Percentiles rank a stretch among this genome's conserved stretches.
Conservation (phyloP, 345 rosid species). For the Corchorus capsularis region DNA sequence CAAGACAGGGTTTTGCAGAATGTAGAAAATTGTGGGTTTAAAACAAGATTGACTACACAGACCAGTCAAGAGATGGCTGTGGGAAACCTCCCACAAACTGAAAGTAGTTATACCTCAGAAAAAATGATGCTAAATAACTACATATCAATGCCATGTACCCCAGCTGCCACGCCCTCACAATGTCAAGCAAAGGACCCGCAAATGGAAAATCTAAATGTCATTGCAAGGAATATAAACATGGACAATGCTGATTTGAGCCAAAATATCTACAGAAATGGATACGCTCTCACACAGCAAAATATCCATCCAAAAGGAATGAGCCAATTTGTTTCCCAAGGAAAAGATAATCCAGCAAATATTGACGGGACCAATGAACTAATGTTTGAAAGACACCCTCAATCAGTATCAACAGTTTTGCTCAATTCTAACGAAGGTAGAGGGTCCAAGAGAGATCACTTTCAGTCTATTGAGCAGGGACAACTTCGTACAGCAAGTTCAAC, state of each 20-base stretch:
- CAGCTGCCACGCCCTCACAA: conserved; percentile 23
- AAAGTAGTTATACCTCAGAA: conserved; percentile 30
- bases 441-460: conserved; percentile 47
- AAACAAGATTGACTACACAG: conserved; percentile 30
- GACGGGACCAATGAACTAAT: conserved; percentile 32
- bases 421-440: conserved; percentile 39
- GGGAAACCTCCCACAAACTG: conserved; percentile 32
- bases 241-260: conserved; percentile 27
- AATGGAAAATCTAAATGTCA: conserved; percentile 11
- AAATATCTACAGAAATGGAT: conserved; percentile 25
- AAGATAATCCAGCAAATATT: conserved; percentile 24
- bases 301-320: conserved; percentile 26
- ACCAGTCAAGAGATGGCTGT: conserved; percentile 33
- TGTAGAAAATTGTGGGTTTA: conserved; percentile 22
- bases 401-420: conserved; percentile 28
- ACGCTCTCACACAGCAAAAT: conserved; percentile 25
- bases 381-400: conserved; percentile 28
- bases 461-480: conserved; percentile 34
- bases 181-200: conserved; percentile 29
- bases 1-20: conserved; percentile 28
- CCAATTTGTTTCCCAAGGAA: conserved; percentile 31
- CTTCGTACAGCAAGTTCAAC: conserved; percentile 24
- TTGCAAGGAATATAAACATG: conserved; percentile 23
- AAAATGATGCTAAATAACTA: conserved; percentile 27
- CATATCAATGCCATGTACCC: conserved; percentile 16